Conservation (phyloP, 768 basidiomycete species). For the Rhodotorula babjevae region DNA sequence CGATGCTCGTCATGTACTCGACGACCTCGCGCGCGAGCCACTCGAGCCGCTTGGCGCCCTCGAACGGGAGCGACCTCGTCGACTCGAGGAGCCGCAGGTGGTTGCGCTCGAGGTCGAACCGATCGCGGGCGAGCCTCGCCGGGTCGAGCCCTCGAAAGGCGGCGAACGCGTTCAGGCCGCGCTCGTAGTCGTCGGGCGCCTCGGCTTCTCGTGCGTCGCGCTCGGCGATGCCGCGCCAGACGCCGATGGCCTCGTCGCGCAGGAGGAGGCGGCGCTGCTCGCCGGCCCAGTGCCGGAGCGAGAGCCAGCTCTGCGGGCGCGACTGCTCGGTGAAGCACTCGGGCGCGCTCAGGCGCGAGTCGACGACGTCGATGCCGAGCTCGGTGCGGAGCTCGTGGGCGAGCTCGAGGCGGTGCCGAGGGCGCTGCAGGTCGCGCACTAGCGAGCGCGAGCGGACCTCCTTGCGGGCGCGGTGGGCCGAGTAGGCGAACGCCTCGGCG, state of each 20-base stretch:
- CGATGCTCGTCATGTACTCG: slow-evolving; percentile 7
- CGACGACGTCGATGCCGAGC: slow-evolving; percentile 20
- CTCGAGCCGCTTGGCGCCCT: slow-evolving; percentile 1
- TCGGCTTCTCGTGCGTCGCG: slow-evolving; percentile 2
- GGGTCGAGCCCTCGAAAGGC: slow-evolving; percentile 28
- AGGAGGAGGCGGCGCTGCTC: slow-evolving; percentile 7
- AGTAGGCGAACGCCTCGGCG: not conserved
- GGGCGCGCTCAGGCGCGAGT: not conserved
- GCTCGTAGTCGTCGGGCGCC: slow-evolving; percentile 21
- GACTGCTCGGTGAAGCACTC: not conserved
- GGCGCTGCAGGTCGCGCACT: slow-evolving; percentile 7
- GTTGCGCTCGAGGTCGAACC: slow-evolving; percentile 4
- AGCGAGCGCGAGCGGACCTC: not conserved
- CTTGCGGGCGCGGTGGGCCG: not conserved
- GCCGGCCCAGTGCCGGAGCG: slow-evolving; percentile 7
- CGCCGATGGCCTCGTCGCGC: slow-evolving; percentile 12
- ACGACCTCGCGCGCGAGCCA: slow-evolving; percentile 16
- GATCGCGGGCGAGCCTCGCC: not conserved
- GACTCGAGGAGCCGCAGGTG: not conserved
- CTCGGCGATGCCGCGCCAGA: slow-evolving; percentile 15
- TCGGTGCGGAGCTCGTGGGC: slow-evolving; percentile 1
- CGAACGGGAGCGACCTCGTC: not conserved
- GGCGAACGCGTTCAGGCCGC: slow-evolving; percentile 18
- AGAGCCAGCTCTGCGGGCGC: slow-evolving; percentile 6
- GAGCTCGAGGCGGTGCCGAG: not conserved